These are phyloP conservation scores for Backusella liffmaniae DNA, from an alignment of 192 early-diverging fungal genomes.

Conservation along the genomic window DNA sequence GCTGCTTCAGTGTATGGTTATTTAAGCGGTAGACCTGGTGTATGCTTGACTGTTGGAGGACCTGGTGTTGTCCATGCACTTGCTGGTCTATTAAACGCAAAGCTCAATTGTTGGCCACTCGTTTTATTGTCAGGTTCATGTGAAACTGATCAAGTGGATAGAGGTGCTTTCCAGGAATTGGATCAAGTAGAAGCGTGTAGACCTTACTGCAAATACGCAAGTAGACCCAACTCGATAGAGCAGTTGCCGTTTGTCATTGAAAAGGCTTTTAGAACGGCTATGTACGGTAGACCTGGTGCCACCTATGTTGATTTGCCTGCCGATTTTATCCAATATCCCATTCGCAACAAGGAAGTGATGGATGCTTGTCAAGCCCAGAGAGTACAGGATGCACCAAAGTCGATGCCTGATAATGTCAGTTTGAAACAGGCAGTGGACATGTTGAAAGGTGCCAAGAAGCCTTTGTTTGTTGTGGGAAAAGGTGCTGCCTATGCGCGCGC, in stretches of 20 bases:
- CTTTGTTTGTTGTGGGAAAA: constrained; percentile 73
- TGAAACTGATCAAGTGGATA: constrained; percentile 51
- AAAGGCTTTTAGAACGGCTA: constrained; percentile 50
- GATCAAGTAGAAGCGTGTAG: constrained; percentile 63
- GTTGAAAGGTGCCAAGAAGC: constrained; percentile 48
- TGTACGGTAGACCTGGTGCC: constrained; percentile 63
- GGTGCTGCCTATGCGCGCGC: constrained; percentile 67
- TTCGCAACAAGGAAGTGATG: constrained; percentile 15
- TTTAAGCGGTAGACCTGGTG: constrained; percentile 61
- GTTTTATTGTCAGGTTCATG: constrained; percentile 64
- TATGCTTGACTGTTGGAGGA: constrained; percentile 67
- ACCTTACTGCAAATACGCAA: constrained; percentile 61
- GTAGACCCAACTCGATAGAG: constrained; percentile 45
- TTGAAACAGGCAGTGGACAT: constrained; percentile 43
- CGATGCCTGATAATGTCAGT: constrained; percentile 49
- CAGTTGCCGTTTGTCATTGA: constrained; percentile 55
- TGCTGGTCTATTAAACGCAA: constrained; percentile 66
- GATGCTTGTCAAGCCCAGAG: constrained; percentile 14
- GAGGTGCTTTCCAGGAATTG: constrained; percentile 73
- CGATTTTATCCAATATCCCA: constrained; percentile 58
- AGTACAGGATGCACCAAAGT: constrained; percentile 23
- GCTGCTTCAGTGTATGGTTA: constrained; percentile 64
- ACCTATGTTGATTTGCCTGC: constrained; percentile 68
- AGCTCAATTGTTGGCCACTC: constrained; percentile 70
- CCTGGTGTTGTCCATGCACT: constrained; percentile 74